A percentile compares a stretch with the other conserved stretches of the same genome.
phyloP scores from a whole-genome alignment of 2,329 filamentous ascomycete genomes.

The Aaosphaeria pasadenensis region DNA sequence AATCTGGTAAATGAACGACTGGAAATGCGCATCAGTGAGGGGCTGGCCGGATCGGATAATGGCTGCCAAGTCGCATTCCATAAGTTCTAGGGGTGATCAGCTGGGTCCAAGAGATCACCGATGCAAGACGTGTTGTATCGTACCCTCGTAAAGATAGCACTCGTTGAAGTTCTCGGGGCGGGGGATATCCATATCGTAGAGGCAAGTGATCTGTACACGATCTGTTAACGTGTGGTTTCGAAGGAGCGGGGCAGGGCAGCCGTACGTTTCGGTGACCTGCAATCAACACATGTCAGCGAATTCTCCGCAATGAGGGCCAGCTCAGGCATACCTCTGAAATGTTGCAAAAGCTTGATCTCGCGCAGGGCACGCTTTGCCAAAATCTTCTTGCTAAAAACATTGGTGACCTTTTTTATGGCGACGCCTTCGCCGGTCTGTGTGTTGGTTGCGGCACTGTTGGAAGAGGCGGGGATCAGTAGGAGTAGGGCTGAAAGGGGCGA shows the following conservation, averaged over 20 bases:
- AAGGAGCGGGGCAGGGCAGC: slow-evolving; percentile 32
- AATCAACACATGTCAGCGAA: slow-evolving; percentile 15
- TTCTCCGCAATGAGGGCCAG: background rate
- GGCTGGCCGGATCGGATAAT: slow-evolving; percentile 98
- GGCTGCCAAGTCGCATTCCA: slow-evolving; percentile 97
- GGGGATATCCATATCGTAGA: slow-evolving; percentile 99
- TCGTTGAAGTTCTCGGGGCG: slow-evolving; percentile 98
- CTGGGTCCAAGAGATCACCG: background rate
- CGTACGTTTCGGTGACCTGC: slow-evolving; percentile 48
- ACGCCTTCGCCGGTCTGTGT: slow-evolving; percentile 87
- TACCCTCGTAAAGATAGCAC: slow-evolving; percentile 97
- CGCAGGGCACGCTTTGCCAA: slow-evolving; percentile 94
- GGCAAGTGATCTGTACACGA: slow-evolving; percentile 78
- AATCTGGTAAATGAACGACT: slow-evolving; percentile 99
- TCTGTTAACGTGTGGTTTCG: slow-evolving; percentile 34
- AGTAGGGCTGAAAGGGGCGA: slow-evolving; percentile 1
- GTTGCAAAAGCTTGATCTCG: slow-evolving; percentile 97
- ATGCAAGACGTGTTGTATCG: background rate
- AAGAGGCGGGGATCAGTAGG: background rate
- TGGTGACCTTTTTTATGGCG: slow-evolving; percentile 99
- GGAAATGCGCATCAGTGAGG: slow-evolving; percentile 96
- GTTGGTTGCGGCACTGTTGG: slow-evolving; percentile 80
- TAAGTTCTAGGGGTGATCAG: slow-evolving; percentile 67
- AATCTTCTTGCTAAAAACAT: slow-evolving; percentile 99
- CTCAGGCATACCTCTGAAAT: slow-evolving; percentile 65